Percentiles rank a stretch among this genome's conserved stretches.
Evolutionary conservation across 140 eudicot species (phyloP).

Genomic region (Cichorium intybus): DNA sequence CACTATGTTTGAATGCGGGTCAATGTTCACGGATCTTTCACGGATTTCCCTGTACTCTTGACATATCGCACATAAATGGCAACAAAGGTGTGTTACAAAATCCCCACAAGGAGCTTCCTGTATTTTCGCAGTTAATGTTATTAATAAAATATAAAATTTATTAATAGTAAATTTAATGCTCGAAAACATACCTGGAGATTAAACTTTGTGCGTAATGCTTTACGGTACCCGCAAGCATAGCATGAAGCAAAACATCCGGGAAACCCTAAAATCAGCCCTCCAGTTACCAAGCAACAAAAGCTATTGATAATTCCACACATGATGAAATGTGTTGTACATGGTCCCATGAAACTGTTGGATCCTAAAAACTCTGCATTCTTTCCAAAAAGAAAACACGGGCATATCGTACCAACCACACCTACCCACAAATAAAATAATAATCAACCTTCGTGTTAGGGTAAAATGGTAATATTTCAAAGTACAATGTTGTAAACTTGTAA

Average conservation of each 20-base stretch:
- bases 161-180: no score
- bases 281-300: slow-evolving; percentile 65
- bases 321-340: slow-evolving; percentile 72
- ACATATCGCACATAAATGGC: slow-evolving; percentile 75
- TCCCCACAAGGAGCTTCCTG: slow-evolving; percentile 99
- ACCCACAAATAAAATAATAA: slow-evolving; percentile 12
- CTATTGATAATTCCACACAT: slow-evolving; percentile 71
- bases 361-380: slow-evolving; percentile 84
- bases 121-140: background rate
- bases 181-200: slow-evolving; percentile 83
- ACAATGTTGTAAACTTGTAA: no score
- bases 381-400: slow-evolving; percentile 88
- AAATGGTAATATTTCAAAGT: background rate
- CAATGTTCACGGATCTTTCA: slow-evolving; percentile 54
- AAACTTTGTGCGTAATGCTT: slow-evolving; percentile 58
- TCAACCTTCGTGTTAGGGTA: background rate
- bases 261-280: slow-evolving; percentile 60
- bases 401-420: slow-evolving; percentile 64
- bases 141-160: no score
- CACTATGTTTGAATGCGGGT: slow-evolving; percentile 30
- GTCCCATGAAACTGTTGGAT: slow-evolving; percentile 65
- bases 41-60: slow-evolving; percentile 86
- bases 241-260: slow-evolving; percentile 93
- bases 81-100: slow-evolving; percentile 70
- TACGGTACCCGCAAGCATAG: slow-evolving; percentile 78